These are phyloP conservation scores for Sapria himalayana DNA, from an alignment of 345 rosid genomes.

Conservation along the genomic window DNA sequence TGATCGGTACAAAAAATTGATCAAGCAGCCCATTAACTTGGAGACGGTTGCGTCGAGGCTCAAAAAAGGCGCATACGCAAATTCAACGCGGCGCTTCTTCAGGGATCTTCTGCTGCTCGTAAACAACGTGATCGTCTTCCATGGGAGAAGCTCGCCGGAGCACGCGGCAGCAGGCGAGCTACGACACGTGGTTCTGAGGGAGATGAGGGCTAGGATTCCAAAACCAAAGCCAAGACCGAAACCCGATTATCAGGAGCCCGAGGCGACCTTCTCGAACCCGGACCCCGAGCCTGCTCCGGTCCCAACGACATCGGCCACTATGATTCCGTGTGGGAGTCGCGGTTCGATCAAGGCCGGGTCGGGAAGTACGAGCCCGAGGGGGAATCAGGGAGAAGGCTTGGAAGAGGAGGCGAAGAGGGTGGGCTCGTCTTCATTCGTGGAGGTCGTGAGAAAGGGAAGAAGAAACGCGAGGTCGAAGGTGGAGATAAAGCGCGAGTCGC, in stretches of 20 bases:
- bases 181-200: constrained; percentile 18
- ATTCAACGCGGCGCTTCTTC: constrained; percentile 19
- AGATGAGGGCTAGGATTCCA: constrained; percentile 18
- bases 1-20: constrained; percentile 15
- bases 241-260: constrained; percentile 6
- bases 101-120: constrained; percentile 40
- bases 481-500: constrained; percentile 14
- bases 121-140: constrained; percentile 33
- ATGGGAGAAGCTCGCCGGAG: constrained; percentile 23
- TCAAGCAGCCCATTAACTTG: constrained; percentile 39
- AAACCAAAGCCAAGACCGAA: constrained; percentile 6
- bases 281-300: constrained; percentile 4
- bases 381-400: constrained; percentile 7
- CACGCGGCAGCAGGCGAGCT: constrained; percentile 23
- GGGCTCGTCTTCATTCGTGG: constrained; percentile 1
- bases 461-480: constrained; percentile 15
- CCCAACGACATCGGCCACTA: constrained; percentile 13
- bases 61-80: constrained; percentile 24
- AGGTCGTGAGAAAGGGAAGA: constrained; percentile 9
- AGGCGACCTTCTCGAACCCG: constrained; percentile 4
- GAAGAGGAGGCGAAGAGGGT: constrained; percentile 9
- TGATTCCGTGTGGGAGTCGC: constrained; percentile 14
- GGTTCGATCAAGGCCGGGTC: constrained; percentile 8
- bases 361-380: constrained; percentile 9
- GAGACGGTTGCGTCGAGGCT: constrained; percentile 24